phyloP scores from a whole-genome alignment of 176 grass and related monocot genomes.

The Lolium perenne region DNA sequence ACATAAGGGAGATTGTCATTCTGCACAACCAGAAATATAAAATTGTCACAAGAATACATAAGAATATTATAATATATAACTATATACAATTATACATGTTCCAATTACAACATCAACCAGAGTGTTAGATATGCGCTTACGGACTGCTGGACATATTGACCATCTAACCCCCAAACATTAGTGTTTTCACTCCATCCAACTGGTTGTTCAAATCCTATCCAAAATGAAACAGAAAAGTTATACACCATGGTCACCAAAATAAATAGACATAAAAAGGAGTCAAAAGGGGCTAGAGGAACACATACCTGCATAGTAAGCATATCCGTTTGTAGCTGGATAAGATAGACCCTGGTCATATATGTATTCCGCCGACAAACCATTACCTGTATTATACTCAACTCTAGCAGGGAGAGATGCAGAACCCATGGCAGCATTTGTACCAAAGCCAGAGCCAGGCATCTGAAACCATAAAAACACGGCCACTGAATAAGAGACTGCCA shows the following conservation, averaged over 20 bases:
- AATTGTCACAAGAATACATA: conserved; percentile 15
- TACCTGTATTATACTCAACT: conserved; percentile 57
- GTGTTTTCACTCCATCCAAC: conserved; percentile 59
- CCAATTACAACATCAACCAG: conserved; percentile 16
- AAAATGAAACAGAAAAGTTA: conserved; percentile 25
- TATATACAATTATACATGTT: neutral
- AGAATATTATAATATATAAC: conserved; percentile 5
- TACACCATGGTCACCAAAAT: neutral
- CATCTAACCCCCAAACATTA: conserved; percentile 59
- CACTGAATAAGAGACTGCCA: neutral
- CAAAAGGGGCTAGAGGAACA: conserved; percentile 7
- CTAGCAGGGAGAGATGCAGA: conserved; percentile 43
- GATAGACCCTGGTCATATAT: conserved; percentile 61
- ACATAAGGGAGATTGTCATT: conserved; percentile 62
- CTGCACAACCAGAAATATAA: conserved; percentile 54
- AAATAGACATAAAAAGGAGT: neutral
- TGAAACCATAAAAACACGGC: conserved; percentile 44
- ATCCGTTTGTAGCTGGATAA: conserved; percentile 60
- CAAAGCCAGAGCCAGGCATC: conserved; percentile 66
- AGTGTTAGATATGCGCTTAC: conserved; percentile 39
- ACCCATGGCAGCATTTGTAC: conserved; percentile 39
- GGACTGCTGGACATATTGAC: conserved; percentile 57
- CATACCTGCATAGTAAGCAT: conserved; percentile 66
- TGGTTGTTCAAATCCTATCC: conserved; percentile 59
- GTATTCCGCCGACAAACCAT: conserved; percentile 46